Percentiles rank a stretch among this genome's conserved stretches.
phyloP scores from a whole-genome alignment of 768 basidiomycete species.

The Rhodotorula paludigena region DNA sequence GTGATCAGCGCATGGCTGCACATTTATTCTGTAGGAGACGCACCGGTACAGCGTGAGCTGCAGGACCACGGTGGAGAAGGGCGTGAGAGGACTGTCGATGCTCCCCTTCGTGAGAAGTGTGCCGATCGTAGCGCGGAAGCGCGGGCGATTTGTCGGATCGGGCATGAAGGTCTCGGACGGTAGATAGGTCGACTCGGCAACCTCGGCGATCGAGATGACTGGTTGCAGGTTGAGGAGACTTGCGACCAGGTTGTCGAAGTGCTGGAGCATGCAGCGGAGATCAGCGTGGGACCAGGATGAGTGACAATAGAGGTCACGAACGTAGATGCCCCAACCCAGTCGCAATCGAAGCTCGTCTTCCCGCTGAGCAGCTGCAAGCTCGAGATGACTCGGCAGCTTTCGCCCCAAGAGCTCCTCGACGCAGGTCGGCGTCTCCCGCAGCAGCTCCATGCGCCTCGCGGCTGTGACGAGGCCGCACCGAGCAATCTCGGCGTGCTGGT shows the following conservation, averaged over 20 bases:
- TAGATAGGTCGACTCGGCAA: neutral
- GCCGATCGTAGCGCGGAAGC: neutral
- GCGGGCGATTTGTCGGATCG: neutral
- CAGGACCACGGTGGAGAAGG: neutral
- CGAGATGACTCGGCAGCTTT: neutral
- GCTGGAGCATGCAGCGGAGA: neutral
- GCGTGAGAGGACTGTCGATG: neutral
- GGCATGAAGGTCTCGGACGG: neutral
- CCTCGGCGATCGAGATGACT: neutral
- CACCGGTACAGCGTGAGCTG: slow-evolving; percentile 1
- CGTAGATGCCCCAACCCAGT: neutral
- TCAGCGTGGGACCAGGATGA: neutral
- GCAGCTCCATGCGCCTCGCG: neutral
- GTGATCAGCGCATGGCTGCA: too few relatives aligned
- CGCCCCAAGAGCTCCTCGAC: neutral
- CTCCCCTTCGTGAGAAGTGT: neutral
- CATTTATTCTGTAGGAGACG: too few relatives aligned
- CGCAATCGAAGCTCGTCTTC: neutral
- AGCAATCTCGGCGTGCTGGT: neutral
- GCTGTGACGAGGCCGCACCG: neutral
- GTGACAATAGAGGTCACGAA: neutral
- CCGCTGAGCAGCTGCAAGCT: neutral
- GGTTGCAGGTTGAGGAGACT: neutral
- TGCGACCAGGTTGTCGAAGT: slow-evolving; percentile 3
- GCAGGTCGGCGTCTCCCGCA: neutral